Evolutionary conservation across 495 filamentous ascomycete genomes (phyloP), one percentile per base, ranked within the genome.

Genomic region (Letharia lupina): DNA sequence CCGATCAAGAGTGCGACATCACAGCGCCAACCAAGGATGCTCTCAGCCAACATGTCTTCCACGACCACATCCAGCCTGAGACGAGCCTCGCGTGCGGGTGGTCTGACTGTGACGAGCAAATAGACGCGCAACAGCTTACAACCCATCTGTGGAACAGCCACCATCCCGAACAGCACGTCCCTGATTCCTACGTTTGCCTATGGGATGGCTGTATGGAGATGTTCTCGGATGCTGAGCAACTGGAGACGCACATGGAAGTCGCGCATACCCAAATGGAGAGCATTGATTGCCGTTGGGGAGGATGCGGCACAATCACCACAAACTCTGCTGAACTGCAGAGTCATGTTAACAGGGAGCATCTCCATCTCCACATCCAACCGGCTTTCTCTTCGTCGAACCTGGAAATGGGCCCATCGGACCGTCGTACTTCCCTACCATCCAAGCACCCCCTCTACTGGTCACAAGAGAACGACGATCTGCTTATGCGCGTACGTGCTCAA

Each of bases 391-490:
- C 65, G 37, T 9, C 47, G 28, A 16, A 54, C 57, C 35, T 48
- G 35, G 12, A 23, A 61, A 12, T 37, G 50, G 50, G 13, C 39
- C 48, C 20, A 28, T 58, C 44, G 35, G 15, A 23, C 16, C 8
- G 33, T 31, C 15, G 9, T 64, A 20, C 6, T 40, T 41, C 23
- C 16, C 40, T 2, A 18, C 62, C 0, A 57, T 42, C 23, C 4
- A 54, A 57, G 16, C 7, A n/a, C 33, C 28, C 35, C 12, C 12
- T 18, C 35, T 81, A 82, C 7, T 91, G 88, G 89, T 81, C 81
- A 39, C 75, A 80, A n/a, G 77, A 83, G 41, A 86, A 88, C 61
- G 89, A 91, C 70, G 78, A 84, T 65, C 79, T 80, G n/a, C 77
- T 91, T 37, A 78, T 89, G 67, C 68, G 70, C 28, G 84, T 86